Base-by-base conservation (phyloP, 106 monocot species). In the Platanthera guangdongensis region DNA sequence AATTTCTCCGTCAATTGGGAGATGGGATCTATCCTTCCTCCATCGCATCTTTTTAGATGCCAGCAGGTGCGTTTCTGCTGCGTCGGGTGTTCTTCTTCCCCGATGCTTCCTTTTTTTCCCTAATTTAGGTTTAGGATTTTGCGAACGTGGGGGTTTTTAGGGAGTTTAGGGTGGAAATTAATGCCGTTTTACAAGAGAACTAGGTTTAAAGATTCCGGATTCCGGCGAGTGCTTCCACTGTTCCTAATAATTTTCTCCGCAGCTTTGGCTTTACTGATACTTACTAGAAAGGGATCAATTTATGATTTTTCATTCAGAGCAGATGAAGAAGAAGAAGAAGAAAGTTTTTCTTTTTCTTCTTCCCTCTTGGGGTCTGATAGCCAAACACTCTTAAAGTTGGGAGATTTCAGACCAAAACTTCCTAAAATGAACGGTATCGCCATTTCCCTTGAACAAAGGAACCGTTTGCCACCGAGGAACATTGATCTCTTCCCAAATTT, bases 401-500 rank as follows among this genome's bases (percentile, higher is more conserved):
- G 22, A 21, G 77, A 60, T n/a, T 84, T 83, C 16, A 80, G 85
- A 45, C 85, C 78, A 46, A 79, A 83, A 62, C 83, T 96, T 16
- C 96, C 96, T 18, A 76, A 79, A 52, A 84, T 87, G 80, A 91
- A 74, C 19, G 84, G 77, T 51, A 21, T 93, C 14, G 89, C 96
- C 16, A 74, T 79, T 50, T 83, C 83, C 21, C 78, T 96, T 60
- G 89, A 86, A 22, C 79, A 70, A 47, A 81, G 82, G 25, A 96
- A 96, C 52, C 68, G 69, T 14, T 77, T 91, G 32, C 89, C 93
- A 5, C 93, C 96, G 8, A 76, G 83, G 62, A 96, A 96, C 77
- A 48, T 79, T 2, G 84, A 91, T 77, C 76, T 81, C 11, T 96
- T 93, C 74, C 93, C 90, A 0, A 83, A 69, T 13, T 76, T 94